phyloP scores from a whole-genome alignment of 2,329 filamentous ascomycete species.

The Chaetomium globosum region DNA sequence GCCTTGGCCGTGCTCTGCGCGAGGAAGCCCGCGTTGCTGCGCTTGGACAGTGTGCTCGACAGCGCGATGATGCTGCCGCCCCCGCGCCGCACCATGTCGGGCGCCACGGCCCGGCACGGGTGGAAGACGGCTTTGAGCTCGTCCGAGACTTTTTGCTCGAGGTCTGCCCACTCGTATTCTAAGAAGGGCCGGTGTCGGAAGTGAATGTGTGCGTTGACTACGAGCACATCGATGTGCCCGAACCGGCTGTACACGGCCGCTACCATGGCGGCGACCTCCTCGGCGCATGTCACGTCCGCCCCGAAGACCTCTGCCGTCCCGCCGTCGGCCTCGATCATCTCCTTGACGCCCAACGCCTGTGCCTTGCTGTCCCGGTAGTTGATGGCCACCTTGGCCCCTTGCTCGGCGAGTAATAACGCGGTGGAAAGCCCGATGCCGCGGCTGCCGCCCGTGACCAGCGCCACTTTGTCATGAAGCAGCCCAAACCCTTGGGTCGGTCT shows the following conservation, averaged over 20 bases:
- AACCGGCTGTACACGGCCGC: not conserved
- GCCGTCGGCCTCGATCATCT: slow-evolving; percentile 11
- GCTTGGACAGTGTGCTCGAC: slow-evolving; percentile 20
- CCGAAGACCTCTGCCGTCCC: slow-evolving; percentile 15
- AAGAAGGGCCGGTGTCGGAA: slow-evolving; percentile 18
- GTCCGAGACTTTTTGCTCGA: slow-evolving; percentile 18
- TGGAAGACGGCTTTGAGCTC: slow-evolving; percentile 16
- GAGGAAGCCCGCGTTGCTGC: slow-evolving; percentile 17
- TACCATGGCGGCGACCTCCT: slow-evolving; percentile 15
- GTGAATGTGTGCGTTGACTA: slow-evolving; percentile 20
- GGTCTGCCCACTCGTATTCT: not conserved
- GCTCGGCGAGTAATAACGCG: slow-evolving; percentile 14
- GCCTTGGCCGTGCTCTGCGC: slow-evolving; percentile 22
- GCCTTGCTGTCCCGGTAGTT: slow-evolving; percentile 21
- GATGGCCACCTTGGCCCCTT: slow-evolving; percentile 22
- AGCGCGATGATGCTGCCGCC: slow-evolving; percentile 19
- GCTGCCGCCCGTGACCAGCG: slow-evolving; percentile 20
- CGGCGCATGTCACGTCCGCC: slow-evolving; percentile 15
- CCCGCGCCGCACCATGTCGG: slow-evolving; percentile 1
- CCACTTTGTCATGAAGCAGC: slow-evolving; percentile 16
- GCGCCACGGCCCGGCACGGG: slow-evolving; percentile 15
- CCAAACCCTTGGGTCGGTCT: not conserved
- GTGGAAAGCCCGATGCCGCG: slow-evolving; percentile 16
- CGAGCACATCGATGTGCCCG: slow-evolving; percentile 16
- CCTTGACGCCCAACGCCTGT: slow-evolving; percentile 9